A percentile compares a stretch with the other conserved stretches of the same genome.
Conservation (phyloP, 2,329 filamentous ascomycete genomes). For the Phoma sp. region DNA sequence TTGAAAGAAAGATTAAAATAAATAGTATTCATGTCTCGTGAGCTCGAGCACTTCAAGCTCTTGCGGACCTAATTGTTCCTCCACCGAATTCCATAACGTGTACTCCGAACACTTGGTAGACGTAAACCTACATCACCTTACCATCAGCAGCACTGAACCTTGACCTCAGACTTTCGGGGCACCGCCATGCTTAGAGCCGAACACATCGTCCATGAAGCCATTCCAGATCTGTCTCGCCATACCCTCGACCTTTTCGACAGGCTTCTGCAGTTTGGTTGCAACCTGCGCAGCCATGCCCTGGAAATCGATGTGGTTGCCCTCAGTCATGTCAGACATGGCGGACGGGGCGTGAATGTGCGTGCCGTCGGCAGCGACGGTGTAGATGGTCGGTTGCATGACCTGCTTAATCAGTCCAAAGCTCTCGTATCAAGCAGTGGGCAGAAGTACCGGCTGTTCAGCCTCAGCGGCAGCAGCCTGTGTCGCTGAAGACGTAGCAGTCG, state of each 20-base stretch:
- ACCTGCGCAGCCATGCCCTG: slow-evolving; percentile 62
- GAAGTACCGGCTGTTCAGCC: slow-evolving; percentile 32
- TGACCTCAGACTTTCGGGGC: slow-evolving; percentile 30
- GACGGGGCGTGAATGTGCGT: slow-evolving; percentile 57
- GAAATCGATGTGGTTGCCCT: slow-evolving; percentile 62
- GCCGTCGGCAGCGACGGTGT: slow-evolving; percentile 57
- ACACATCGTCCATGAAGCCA: slow-evolving; percentile 58
- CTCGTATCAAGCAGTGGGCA: slow-evolving; percentile 15
- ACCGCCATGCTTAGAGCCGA: slow-evolving; percentile 45
- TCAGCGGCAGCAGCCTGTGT: slow-evolving; percentile 32
- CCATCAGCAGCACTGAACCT: neutral
- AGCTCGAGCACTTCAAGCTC: slow-evolving; percentile 47
- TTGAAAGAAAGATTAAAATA: slow-evolving; percentile 7
- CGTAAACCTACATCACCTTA: neutral
- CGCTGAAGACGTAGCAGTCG: slow-evolving; percentile 23
- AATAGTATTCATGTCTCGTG: slow-evolving; percentile 39
- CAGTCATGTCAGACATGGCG: slow-evolving; percentile 64
- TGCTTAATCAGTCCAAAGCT: slow-evolving; percentile 25
- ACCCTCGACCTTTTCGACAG: slow-evolving; percentile 51
- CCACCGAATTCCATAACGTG: slow-evolving; percentile 6
- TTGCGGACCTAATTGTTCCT: slow-evolving; percentile 19
- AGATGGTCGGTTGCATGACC: slow-evolving; percentile 65
- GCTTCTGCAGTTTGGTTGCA: slow-evolving; percentile 37
- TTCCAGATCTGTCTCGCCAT: slow-evolving; percentile 55
- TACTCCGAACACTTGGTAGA: neutral